Evolutionary conservation across 2,329 filamentous ascomycete genomes (phyloP), one percentile per base, ranked within the genome.

Genomic region (Trichoderma koningii): DNA sequence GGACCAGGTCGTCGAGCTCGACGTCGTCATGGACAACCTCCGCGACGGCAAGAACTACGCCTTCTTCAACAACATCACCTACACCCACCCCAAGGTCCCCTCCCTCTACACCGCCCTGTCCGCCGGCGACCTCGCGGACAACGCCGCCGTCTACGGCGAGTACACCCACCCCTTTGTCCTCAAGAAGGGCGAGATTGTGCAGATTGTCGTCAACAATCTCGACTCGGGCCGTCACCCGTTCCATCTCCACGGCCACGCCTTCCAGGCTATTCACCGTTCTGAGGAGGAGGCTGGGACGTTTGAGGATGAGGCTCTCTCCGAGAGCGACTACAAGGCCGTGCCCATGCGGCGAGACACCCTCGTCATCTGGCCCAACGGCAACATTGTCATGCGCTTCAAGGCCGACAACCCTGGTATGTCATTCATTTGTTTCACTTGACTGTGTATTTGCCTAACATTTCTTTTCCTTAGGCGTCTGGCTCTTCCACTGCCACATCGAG

Each of bases 401-500:
- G 86, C 88, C 1, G 82, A 90, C 71, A 91, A 91, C 69, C 86
- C 89, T 12, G 88, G 87, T 69, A 71, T 3, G 44, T 14, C n/a
- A n/a, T n/a, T n/a, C n/a, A n/a, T n/a, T n/a, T n/a, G n/a, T n/a
- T n/a, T n/a, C n/a, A n/a, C n/a, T n/a, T n/a, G n/a, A 28, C 9
- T 30, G 30, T 2, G 56, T 15, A 55, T 41, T n/a, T 10, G 4
- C 30, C 5, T 21, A 15, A 60, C 3, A 6, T 23, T 4, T 5
- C 2, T 1, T 14, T 14, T 34, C 6, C 5, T 42, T 7, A 80
- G 80, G 85, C 44, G 79, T 90, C 23, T 90, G 87, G 87, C 75
- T 90, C 4, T 90, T 93, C 78, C 90, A 93, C 76, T 93, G 90
- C 76, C 91, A 94, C 73, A 89, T 93, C 61, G 89, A 91, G 72